Conservation (phyloP, 2,329 filamentous ascomycete genomes). For the Onygena corvina region DNA sequence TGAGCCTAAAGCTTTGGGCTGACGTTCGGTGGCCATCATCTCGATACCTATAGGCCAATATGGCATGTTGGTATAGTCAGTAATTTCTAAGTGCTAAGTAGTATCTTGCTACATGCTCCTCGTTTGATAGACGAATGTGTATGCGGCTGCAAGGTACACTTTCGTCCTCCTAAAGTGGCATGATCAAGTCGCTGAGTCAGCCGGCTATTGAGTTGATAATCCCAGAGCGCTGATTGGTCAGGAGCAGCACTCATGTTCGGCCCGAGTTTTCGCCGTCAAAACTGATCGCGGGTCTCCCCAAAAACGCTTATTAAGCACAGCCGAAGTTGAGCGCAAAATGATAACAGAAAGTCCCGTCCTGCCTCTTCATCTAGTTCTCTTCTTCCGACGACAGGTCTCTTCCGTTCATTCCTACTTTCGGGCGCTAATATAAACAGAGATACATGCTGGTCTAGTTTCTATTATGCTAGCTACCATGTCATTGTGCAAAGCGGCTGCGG, state of each 20-base stretch:
- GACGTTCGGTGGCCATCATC: too few species aligned
- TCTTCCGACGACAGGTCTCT: too few species aligned
- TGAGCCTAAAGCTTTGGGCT: too few species aligned
- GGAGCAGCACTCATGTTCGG: neutral
- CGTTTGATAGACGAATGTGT: neutral
- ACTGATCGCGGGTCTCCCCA: too few species aligned
- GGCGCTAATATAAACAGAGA: neutral
- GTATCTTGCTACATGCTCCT: neutral
- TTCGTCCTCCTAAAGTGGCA: slow-evolving; percentile 2
- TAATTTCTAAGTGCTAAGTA: too few species aligned
- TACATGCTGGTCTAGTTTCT: neutral
- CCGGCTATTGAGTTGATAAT: neutral
- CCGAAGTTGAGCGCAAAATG: neutral
- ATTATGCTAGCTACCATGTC: slow-evolving; percentile 26
- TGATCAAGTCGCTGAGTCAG: slow-evolving; percentile 1
- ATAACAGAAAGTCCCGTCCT: neutral
- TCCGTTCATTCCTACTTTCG: too few species aligned
- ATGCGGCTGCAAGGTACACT: neutral
- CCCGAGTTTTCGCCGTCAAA: neutral
- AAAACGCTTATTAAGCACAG: neutral
- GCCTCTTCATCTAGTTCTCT: too few species aligned
- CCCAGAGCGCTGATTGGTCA: neutral
- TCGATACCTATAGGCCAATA: too few species aligned
- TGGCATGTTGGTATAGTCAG: too few species aligned
- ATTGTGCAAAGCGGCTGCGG: slow-evolving; percentile 27